Evolutionary conservation across 345 rosid species (phyloP).

Genomic region (Sonneratia alba): DNA sequence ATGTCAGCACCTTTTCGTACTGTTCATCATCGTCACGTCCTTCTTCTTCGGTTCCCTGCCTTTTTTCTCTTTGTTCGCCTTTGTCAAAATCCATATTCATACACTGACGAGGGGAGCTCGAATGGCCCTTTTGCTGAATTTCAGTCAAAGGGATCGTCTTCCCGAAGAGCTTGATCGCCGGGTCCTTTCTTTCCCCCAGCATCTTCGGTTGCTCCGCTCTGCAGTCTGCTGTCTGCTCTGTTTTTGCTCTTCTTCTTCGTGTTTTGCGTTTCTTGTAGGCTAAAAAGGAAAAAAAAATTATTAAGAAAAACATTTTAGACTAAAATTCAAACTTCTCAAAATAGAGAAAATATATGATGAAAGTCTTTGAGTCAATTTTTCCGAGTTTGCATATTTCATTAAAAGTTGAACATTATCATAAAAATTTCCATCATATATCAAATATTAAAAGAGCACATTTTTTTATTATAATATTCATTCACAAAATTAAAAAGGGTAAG

Average conservation of each 20-base stretch:
- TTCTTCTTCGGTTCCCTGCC: neutral
- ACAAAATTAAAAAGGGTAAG: no score
- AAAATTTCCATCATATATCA: no score
- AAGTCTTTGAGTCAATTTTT: no score
- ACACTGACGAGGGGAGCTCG: neutral
- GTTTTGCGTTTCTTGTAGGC: neutral
- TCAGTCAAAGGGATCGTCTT: conserved; percentile 6
- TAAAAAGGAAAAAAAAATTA: no score
- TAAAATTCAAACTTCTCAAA: no score
- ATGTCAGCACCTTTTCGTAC: no score
- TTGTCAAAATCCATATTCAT: neutral
- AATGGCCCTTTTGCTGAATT: neutral
- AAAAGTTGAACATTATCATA: no score
- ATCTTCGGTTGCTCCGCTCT: neutral
- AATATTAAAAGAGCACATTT: no score
- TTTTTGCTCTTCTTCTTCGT: conserved; percentile 7
- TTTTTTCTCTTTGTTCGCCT: neutral
- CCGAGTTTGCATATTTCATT: no score
- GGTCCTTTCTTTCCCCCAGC: conserved; percentile 12
- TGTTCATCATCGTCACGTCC: neutral
- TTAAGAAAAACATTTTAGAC: no score
- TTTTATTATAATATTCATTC: no score
- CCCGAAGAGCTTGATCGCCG: conserved; percentile 13
- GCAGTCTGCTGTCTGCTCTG: conserved; percentile 26
- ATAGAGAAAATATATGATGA: no score